These are phyloP conservation scores for Petasospora rhodanensis DNA, from an alignment of 1,139 yeast species.

Conservation along the genomic window DNA sequence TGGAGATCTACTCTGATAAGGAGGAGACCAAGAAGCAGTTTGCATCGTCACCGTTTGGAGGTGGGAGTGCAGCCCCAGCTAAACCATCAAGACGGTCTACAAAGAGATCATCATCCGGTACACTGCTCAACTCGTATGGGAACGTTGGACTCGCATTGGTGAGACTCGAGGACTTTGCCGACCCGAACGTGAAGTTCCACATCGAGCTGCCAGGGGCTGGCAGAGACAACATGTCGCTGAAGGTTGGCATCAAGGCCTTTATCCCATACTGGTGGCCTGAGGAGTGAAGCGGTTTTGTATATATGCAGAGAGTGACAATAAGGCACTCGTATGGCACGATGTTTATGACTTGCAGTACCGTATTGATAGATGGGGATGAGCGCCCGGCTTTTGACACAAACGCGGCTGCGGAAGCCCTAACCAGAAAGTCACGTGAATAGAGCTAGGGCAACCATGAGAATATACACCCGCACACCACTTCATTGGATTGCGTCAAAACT, in stretches of 20 bases:
- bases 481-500: no score
- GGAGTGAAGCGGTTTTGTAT: conserved; percentile 1
- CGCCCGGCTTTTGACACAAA: no score
- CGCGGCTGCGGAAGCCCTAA: no score
- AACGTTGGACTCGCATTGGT: conserved; percentile 64
- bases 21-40: conserved; percentile 10
- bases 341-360: background rate
- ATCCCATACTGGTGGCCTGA: conserved; percentile 70
- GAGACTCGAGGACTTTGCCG: conserved; percentile 36
- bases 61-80: conserved; percentile 11
- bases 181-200: conserved; percentile 29
- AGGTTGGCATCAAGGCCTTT: conserved; percentile 43
- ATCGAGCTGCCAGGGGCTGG: conserved; percentile 27
- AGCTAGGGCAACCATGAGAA: no score
- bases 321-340: no score
- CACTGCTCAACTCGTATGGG: conserved; percentile 50
- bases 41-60: conserved; percentile 33
- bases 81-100: conserved; percentile 25
- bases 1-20: conserved; percentile 17
- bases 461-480: no score
- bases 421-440: no score
- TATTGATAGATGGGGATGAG: no score
- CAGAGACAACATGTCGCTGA: conserved; percentile 14
- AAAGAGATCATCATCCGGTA: conserved; percentile 50
- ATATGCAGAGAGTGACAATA: no score